Conservation (phyloP, 345 rosid genomes). For the Euclidium syriacum region DNA sequence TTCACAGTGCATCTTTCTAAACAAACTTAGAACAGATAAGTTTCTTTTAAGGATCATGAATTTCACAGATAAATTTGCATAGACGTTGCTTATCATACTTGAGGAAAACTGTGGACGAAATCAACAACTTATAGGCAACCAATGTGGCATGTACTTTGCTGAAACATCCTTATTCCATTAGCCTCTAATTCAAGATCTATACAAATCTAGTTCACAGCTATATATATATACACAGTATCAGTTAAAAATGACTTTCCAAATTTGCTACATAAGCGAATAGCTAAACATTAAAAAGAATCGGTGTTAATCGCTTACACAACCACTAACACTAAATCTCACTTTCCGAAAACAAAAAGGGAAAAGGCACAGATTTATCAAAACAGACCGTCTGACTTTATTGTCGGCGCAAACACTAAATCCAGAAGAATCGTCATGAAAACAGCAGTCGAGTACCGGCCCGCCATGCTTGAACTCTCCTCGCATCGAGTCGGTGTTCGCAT, state of each 20-base stretch:
- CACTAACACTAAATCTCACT: background rate
- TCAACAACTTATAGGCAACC: background rate
- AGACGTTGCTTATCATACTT: background rate
- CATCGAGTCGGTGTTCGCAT: constrained; percentile 64
- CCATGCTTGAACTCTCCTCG: constrained; percentile 93
- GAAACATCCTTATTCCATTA: too few relatives aligned
- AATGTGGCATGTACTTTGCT: constrained; percentile 1
- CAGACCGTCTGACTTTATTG: constrained; percentile 63
- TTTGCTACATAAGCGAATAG: background rate
- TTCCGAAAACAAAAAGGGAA: too few relatives aligned
- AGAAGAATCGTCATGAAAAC: constrained; percentile 95
- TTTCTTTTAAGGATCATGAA: background rate
- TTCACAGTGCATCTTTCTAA: background rate
- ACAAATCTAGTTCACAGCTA: background rate
- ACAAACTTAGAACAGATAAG: background rate
- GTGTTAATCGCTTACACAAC: background rate
- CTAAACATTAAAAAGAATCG: background rate
- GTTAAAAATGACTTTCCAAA: background rate
- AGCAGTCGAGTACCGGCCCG: constrained; percentile 90
- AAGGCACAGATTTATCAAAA: background rate
- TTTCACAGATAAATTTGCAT: background rate
- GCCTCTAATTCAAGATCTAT: background rate
- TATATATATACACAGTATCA: background rate
- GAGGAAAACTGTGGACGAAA: background rate
- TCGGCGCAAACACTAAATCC: constrained; percentile 88